Conservation (phyloP, 352 stramenopile genomes). For the Phytophthora pluvialis region DNA sequence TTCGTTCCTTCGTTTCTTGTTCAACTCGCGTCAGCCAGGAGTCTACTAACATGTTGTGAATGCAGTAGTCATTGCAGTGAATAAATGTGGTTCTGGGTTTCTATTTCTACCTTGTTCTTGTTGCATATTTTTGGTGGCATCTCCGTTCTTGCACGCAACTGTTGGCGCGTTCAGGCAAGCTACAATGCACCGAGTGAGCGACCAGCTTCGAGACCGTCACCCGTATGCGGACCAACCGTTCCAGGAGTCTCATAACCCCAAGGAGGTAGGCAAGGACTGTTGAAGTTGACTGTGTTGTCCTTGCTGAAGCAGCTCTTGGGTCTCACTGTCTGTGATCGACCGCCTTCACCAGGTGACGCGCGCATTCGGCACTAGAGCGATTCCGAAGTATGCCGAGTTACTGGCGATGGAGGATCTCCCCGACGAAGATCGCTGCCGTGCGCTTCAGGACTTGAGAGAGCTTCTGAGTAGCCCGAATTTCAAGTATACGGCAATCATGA, state of each 20-base stretch:
- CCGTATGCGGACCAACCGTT: conserved; percentile 65
- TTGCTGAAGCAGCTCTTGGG: not conserved
- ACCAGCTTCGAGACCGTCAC: conserved; percentile 67
- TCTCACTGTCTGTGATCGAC: not conserved
- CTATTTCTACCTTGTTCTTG: conserved; percentile 15
- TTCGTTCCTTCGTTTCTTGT: conserved; percentile 14
- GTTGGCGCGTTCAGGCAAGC: not conserved
- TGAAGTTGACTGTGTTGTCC: not conserved
- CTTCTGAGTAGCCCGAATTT: conserved; percentile 65
- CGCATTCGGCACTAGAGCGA: conserved; percentile 56
- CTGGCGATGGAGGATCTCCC: conserved; percentile 59
- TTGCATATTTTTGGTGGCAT: conserved; percentile 6
- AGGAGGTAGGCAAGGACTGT: conserved; percentile 38
- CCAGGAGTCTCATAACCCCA: conserved; percentile 59
- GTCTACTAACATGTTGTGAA: conserved; percentile 21
- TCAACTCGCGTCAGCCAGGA: not conserved
- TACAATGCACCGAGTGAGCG: conserved; percentile 71
- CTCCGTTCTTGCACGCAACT: not conserved
- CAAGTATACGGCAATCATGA: conserved; percentile 56
- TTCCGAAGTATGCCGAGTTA: conserved; percentile 70
- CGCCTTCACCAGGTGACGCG: conserved; percentile 45
- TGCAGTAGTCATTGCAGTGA: conserved; percentile 1
- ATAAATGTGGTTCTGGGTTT: conserved; percentile 11
- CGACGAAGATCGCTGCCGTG: conserved; percentile 56
- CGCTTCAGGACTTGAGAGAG: conserved; percentile 56